Evolutionary conservation across 257 asterid genomes (phyloP).

Genomic region (Avicennia marina): DNA sequence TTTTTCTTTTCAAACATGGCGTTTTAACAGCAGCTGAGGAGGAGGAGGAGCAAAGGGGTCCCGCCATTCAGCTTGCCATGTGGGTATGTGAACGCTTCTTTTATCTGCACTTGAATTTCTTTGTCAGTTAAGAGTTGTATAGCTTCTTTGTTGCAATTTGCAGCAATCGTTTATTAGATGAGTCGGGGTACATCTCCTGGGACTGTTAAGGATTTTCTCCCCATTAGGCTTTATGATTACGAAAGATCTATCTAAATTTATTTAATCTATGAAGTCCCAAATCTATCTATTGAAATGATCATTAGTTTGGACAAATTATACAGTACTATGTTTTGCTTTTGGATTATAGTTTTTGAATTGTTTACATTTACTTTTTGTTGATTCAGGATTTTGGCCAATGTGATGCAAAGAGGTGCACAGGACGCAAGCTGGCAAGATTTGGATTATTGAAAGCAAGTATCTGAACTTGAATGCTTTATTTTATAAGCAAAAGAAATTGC

Average conservation of each 20-base stretch:
- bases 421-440: constrained; percentile 96
- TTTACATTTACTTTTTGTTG: constrained; percentile 10
- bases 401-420: constrained; percentile 95
- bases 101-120: background rate
- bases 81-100: constrained; percentile 63
- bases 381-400: constrained; percentile 93
- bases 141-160: no score
- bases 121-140: no score
- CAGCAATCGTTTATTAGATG: no score
- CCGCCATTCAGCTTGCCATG: constrained; percentile 85
- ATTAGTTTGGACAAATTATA: no score
- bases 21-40: constrained; percentile 34
- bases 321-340: no score
- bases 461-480: constrained; percentile 19
- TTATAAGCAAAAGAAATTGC: background rate
- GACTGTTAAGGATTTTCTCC: no score
- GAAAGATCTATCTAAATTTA: no score
- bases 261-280: no score
- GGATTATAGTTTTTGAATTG: background rate
- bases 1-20: background rate
- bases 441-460: constrained; percentile 82
- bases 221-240: no score
- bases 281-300: no score
- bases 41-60: constrained; percentile 46
- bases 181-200: no score